Evolutionary conservation across 2,329 filamentous ascomycete species (phyloP), one percentile per base, ranked within the genome.

Genomic region (Tolypocladium tundrense): DNA sequence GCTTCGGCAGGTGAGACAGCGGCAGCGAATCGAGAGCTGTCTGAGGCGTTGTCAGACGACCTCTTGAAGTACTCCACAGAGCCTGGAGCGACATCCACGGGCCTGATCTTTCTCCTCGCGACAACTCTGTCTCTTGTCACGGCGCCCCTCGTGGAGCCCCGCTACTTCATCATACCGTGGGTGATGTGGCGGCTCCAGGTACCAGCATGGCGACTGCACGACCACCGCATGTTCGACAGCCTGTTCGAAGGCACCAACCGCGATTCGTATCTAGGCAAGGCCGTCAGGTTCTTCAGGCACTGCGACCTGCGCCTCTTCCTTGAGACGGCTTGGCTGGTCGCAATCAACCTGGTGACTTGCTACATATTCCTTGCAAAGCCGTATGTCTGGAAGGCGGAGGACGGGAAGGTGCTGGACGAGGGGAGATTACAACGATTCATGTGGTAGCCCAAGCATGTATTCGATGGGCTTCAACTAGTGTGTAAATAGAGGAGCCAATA

Each of bases 161-260:
- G 94, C 16, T 99, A 99, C 72, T 96, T 96, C 71, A 95, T 99
- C 68, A 79, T 97, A 14, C 92, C 93, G 0, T 99, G 91, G 91
- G 82, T 97, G 10, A 86, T 97, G 66, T 97, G 92, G 90, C 82
- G 94, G 1, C 74, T 97, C 9, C 82, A 95, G 66, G 75, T 95
- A 0, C 90, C 90, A 0, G 71, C 78, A 55, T 76, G 75, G 75
- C 63, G 63, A 37, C 43, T 67, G 5, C 61, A 65, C 41, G 62
- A 65, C 31, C 64, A 67, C 40, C 57, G 59, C 33, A 27, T 7
- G 5, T 5, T n/a, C 1, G 10, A 31, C 40, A 54, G 41, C 21
- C 1, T 62, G 5, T 51, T 56, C 9, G 48, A 59, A 8, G 24
- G 41, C 14, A 40, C 19, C 4, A 31, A 24, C 6, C 10, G 56